Percentiles rank a stretch among this genome's conserved stretches.
phyloP scores from a whole-genome alignment of 2,329 filamentous ascomycete genomes.

The Botrytis paeoniae region DNA sequence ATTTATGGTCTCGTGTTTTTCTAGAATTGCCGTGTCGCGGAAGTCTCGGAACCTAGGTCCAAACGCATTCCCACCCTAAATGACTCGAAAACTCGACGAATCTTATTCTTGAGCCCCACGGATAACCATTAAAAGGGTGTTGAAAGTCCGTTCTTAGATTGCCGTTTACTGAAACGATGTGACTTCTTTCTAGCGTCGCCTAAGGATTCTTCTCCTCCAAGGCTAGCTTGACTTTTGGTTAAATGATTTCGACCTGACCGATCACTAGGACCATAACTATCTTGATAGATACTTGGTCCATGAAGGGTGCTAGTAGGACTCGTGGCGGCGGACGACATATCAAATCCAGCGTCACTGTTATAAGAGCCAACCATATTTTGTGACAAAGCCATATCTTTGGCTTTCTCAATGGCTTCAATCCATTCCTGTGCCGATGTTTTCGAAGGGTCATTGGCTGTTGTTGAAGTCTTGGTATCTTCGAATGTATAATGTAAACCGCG shows the following conservation, averaged over 20 bases:
- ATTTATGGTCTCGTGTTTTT: not conserved
- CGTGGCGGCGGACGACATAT: conserved; percentile 68
- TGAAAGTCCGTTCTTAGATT: conserved; percentile 91
- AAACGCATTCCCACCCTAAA: not conserved
- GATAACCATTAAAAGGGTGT: conserved; percentile 50
- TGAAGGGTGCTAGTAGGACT: conserved; percentile 72
- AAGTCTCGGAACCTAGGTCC: not conserved
- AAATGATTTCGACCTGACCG: conserved; percentile 55
- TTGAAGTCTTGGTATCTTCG: conserved; percentile 79
- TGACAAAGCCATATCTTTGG: conserved; percentile 77
- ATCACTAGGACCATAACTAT: conserved; percentile 51
- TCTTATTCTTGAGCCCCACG: not conserved
- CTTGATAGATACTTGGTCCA: conserved; percentile 52
- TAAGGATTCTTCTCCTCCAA: conserved; percentile 43
- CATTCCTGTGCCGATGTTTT: conserved; percentile 80
- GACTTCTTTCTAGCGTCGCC: conserved; percentile 47
- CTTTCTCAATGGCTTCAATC: conserved; percentile 84
- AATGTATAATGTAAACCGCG: conserved; percentile 88
- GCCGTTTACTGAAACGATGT: conserved; percentile 82
- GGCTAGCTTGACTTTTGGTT: conserved; percentile 56
- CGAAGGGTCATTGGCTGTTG: conserved; percentile 56
- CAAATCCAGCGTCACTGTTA: conserved; percentile 63
- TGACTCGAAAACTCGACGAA: not conserved
- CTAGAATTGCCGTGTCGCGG: not conserved
- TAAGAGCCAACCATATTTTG: conserved; percentile 67